These are phyloP conservation scores for Wickerhamiella spandovensis DNA, from an alignment of 805 yeast species.

Conservation along the genomic window DNA sequence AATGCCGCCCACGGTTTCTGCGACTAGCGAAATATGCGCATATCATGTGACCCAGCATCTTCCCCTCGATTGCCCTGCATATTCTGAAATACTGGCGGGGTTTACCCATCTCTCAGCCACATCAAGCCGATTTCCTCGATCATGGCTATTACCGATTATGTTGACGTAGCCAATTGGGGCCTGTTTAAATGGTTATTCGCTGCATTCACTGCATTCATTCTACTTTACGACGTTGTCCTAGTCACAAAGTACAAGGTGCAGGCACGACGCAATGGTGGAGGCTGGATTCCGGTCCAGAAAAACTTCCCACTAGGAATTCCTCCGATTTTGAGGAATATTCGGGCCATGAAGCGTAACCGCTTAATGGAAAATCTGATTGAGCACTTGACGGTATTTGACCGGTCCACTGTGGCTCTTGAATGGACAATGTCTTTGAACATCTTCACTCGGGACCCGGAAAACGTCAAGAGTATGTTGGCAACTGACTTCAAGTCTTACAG, in stretches of 20 bases:
- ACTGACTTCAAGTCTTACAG: conserved; percentile 23
- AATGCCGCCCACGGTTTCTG: too few relatives aligned
- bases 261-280: neutral
- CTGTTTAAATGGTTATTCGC: neutral
- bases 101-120: conserved; percentile 77
- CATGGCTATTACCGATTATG: neutral
- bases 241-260: neutral
- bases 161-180: neutral
- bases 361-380: neutral
- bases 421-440: conserved; percentile 6
- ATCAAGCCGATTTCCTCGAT: neutral
- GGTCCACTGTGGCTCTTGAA: neutral
- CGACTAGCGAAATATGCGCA: conserved; percentile 28
- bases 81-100: conserved; percentile 63
- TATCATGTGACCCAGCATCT: conserved; percentile 64
- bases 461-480: conserved; percentile 20
- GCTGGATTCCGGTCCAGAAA: neutral
- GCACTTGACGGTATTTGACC: neutral
- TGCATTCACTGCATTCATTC: neutral
- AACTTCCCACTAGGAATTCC: neutral
- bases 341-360: neutral
- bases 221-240: neutral
- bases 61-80: conserved; percentile 64
- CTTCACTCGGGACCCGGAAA: conserved; percentile 20
- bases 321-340: neutral